Base-by-base conservation (phyloP, 2,329 filamentous ascomycete genomes). In the Ilyonectria mors-panacis region DNA sequence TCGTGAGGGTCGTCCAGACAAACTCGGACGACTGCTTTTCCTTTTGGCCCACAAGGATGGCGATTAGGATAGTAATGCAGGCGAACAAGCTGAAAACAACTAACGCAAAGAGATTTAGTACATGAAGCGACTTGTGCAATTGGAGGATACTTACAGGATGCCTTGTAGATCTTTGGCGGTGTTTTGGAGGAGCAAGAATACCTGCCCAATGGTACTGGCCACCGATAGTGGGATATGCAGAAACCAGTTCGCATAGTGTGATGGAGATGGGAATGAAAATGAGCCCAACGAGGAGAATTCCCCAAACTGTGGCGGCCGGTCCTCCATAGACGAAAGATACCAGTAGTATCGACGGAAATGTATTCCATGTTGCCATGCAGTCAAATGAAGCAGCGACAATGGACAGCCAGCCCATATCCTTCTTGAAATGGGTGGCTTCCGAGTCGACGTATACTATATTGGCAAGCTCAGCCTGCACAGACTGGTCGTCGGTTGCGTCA, bases 331-430 rank as follows among this genome's bases (percentile, higher is more conserved):
- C 56, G 21, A 59, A 59, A 1, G 42, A 48, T 5, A 59, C 56
- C 4, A 59, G 15, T 10, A 59, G n/a, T 2, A 44, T 59, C 6
- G 56, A 37, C 37, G 56, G 56, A 15, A 59, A 59, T 12, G 56
- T 59, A 19, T 48, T 50, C 56, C 56, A 59, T 28, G 56, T 59
- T 23, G 56, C 44, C 56, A 59, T 48, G 44, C 56, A 37, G 12
- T 59, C 56, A 19, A 59, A 59, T 4, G 42, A 23, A 15, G 56
- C 44, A 4, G 56, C 56, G 6, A 59, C 19, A 37, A 59, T 59
- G 4, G 56, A 59, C 6, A 59, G 28, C 56, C 56, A 59, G 1
- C 56, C 30, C 56, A 59, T 19, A 2, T 59, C 56, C 30, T 59
- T 59, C 19, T 28, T 59, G 19, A 59, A 50, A 7, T 50, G 56